Evolutionary conservation across 176 grass and related monocot genomes (phyloP).

Genomic region (Triticum timopheevii): DNA sequence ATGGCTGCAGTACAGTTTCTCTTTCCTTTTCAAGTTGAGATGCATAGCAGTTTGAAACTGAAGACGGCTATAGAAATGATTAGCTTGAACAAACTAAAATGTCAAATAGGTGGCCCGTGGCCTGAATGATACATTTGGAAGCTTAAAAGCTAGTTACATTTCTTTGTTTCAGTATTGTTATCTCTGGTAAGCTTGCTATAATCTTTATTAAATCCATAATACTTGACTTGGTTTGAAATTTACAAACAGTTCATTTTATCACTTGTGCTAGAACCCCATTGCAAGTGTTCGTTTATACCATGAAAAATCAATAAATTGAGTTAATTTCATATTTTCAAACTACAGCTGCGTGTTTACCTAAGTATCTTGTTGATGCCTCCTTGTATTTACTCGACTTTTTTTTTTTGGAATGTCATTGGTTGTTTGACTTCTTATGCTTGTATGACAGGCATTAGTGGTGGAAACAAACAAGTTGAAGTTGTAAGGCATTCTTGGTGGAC

Average conservation of each 20-base stretch:
- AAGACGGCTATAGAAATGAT: neutral
- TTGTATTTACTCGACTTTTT: neutral
- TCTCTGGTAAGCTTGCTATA: too few relatives aligned
- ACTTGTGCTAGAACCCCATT: too few relatives aligned
- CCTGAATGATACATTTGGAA: too few relatives aligned
- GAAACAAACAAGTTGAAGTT: neutral
- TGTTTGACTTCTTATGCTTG: neutral
- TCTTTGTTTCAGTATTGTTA: too few relatives aligned
- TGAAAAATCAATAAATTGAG: too few relatives aligned
- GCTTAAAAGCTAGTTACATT: too few relatives aligned
- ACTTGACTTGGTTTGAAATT: too few relatives aligned
- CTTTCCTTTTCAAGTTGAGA: neutral
- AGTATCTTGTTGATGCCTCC: neutral
- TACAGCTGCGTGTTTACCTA: neutral
- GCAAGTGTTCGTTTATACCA: too few relatives aligned
- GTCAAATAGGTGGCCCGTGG: too few relatives aligned
- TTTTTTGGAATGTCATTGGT: neutral
- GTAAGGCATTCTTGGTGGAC: neutral
- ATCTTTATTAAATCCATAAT: too few relatives aligned
- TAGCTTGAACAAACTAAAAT: too few relatives aligned
- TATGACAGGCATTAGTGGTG: neutral
- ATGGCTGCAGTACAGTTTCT: neutral
- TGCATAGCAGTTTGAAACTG: neutral
- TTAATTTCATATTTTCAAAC: neutral
- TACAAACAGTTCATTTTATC: too few relatives aligned